Base-by-base conservation (phyloP, 176 grass and related monocot genomes). In the Eleusine indica region DNA sequence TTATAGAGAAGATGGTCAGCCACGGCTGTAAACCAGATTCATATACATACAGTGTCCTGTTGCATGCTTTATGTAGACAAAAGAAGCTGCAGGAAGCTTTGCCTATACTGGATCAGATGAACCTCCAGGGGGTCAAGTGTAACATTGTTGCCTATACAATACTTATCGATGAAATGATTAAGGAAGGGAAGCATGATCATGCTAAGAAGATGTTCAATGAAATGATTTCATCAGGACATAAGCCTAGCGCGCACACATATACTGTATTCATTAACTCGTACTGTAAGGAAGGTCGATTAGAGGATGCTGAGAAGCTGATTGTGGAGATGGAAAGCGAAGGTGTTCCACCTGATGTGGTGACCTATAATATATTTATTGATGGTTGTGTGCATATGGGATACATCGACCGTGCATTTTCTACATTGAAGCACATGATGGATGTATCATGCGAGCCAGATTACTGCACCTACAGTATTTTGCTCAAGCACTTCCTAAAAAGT, bases 11-110 rank as follows among this genome's bases (percentile, higher is more conserved):
- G 68, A 92, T 94, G 87, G 38, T 86, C 37, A 56, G 51, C 48
- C 75, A 88, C 79, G 80, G 84, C 40, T 87, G 81, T 35, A 85
- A 84, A 17, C 91, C 94, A 84, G 94, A 97, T 89, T 84, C 80
- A 4, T 87, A 94, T 75, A 91, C 87, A 68, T 97, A 94, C 51
- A 94, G 87, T 84, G 89, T 84, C 49, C 79, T 97, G 30, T 82
- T 97, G 80, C 85, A 97, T 79, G 89, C 91, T 70, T 84, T 97
- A 44, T 97, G 94, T 80, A 92, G 88, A 86, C 80, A 97, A 42
- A 92, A 89, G 39, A 94, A 70, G 64, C 81, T 94, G 83, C 68
- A 79, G 66, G 89, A 97, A 52, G 89, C 91, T 77, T 86, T 86
- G 54, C 37, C 58, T 53, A 63, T 97, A 67, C 79, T 97, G 77